Conservation (phyloP, 2,329 filamentous ascomycete species). For the Microdochium trichocladiopsis region DNA sequence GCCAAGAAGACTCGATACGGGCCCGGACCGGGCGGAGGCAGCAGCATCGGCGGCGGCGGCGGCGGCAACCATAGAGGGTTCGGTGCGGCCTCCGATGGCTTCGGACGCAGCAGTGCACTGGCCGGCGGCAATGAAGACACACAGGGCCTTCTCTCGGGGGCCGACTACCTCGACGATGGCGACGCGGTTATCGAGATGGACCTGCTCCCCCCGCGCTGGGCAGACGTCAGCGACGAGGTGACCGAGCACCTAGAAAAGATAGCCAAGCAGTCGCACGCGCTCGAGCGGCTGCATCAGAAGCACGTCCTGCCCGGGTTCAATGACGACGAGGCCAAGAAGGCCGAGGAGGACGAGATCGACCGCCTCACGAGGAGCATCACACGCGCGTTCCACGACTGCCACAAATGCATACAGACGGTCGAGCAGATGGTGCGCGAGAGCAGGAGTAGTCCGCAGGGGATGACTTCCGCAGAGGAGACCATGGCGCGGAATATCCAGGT, state of each 20-base stretch:
- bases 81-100: neutral
- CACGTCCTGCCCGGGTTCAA: slow-evolving; percentile 95
- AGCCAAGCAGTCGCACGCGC: slow-evolving; percentile 70
- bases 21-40: slow-evolving; percentile 40
- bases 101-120: slow-evolving; percentile 20
- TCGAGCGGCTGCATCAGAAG: slow-evolving; percentile 94
- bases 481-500: slow-evolving; percentile 98
- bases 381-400: slow-evolving; percentile 80
- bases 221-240: slow-evolving; percentile 91
- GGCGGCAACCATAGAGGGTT: slow-evolving; percentile 34
- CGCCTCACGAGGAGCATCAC: slow-evolving; percentile 86
- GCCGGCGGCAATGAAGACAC: slow-evolving; percentile 47
- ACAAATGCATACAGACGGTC: slow-evolving; percentile 79
- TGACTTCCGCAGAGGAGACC: slow-evolving; percentile 78
- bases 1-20: slow-evolving; percentile 73
- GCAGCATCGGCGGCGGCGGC: slow-evolving; percentile 30
- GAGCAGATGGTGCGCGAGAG: slow-evolving; percentile 82
- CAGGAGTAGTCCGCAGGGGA: slow-evolving; percentile 38
- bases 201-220: slow-evolving; percentile 87
- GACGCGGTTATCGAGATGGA: slow-evolving; percentile 99
- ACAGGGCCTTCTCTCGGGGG: slow-evolving; percentile 77
- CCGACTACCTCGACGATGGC: slow-evolving; percentile 75
- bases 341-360: slow-evolving; percentile 88
- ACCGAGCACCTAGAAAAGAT: slow-evolving; percentile 75
- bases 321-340: slow-evolving; percentile 81